Percentiles rank a stretch among this genome's conserved stretches.
phyloP scores from a whole-genome alignment of 768 basidiomycete species.

The Lactarius evosmus region DNA sequence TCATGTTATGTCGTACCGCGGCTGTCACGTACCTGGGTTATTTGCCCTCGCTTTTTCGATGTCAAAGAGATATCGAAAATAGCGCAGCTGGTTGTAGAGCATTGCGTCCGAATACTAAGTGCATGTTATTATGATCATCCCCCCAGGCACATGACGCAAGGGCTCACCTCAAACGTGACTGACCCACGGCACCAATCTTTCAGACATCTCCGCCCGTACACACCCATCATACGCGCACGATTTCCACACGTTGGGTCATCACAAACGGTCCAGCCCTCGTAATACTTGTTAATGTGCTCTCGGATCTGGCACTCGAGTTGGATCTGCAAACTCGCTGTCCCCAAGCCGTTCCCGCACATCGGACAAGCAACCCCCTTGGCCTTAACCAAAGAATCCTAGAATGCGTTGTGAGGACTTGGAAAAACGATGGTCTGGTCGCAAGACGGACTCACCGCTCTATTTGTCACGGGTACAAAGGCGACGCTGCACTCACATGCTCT shows the following conservation, averaged over 20 bases:
- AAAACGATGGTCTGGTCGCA: neutral
- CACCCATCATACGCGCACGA: constrained; percentile 90
- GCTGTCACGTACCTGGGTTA: constrained; percentile 46
- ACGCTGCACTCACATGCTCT: constrained; percentile 61
- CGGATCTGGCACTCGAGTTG: constrained; percentile 90
- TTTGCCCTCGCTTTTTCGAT: constrained; percentile 56
- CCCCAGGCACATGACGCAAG: neutral
- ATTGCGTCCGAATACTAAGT: constrained; percentile 76
- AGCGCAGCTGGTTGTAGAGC: constrained; percentile 89
- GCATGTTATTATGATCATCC: constrained; percentile 13
- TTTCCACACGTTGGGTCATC: constrained; percentile 80
- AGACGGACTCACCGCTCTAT: constrained; percentile 48
- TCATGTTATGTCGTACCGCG: constrained; percentile 20
- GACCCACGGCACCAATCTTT: constrained; percentile 63
- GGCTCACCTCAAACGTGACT: constrained; percentile 71
- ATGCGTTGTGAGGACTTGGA: constrained; percentile 10
- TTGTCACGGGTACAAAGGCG: constrained; percentile 56
- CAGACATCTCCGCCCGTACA: constrained; percentile 83
- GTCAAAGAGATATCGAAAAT: constrained; percentile 78
- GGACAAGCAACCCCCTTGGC: constrained; percentile 68
- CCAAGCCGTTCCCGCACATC: constrained; percentile 54
- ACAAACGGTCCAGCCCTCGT: constrained; percentile 87
- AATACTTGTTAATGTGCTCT: constrained; percentile 71
- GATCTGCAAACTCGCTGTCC: constrained; percentile 60
- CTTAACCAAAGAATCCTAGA: constrained; percentile 64